Base-by-base conservation (phyloP, 495 filamentous ascomycete genomes). In the Pyrenula massariospora region DNA sequence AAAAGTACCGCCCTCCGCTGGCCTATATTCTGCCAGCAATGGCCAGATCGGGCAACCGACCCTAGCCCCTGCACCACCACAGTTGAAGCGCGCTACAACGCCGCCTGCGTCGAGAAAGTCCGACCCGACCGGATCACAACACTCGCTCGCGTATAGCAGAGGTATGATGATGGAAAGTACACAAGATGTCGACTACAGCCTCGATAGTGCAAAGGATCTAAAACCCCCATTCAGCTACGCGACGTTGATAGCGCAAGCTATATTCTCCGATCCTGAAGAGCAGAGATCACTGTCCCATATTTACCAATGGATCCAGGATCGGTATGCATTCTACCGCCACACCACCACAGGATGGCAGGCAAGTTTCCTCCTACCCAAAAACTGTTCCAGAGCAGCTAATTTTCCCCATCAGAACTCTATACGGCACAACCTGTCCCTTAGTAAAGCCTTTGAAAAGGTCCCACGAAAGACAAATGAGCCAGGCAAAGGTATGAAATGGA, bases 401-500 rank as follows among this genome's bases (percentile, higher is more conserved):
- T 5, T 8, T 42, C 31, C 15, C 50, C 20, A 25, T 15, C 62
- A 93, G 86, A 98, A 98, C 61, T 95, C 90, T 1, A 98, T 98
- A 61, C 84, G 93, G 1, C 93, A 98, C 61, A 97, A 97, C 61
- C 70, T 98, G 20, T 97, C 94, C 2, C 68, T 98, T 52, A 96
- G 94, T 64, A 92, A 95, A 68, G 81, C 83, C 0, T 98, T 98
- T 67, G 81, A 86, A 59, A 97, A 97, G 67, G 85, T 95, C 3
- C 86, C 94, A 22, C 85, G 93, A 36, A 81, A 86, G 3, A 93
- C 90, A 0, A 88, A 98, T 62, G 94, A 98, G 65, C 93, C 93
- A 1, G 93, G 93, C 2, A 98, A 98, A 71, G 93, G 93, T 22
- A 96, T 96, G 91, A 96, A 96, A 66, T 98, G 93, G 93, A 84